Base-by-base conservation (phyloP, 495 filamentous ascomycete genomes). In the Paragyromitra xinjiangensis region DNA sequence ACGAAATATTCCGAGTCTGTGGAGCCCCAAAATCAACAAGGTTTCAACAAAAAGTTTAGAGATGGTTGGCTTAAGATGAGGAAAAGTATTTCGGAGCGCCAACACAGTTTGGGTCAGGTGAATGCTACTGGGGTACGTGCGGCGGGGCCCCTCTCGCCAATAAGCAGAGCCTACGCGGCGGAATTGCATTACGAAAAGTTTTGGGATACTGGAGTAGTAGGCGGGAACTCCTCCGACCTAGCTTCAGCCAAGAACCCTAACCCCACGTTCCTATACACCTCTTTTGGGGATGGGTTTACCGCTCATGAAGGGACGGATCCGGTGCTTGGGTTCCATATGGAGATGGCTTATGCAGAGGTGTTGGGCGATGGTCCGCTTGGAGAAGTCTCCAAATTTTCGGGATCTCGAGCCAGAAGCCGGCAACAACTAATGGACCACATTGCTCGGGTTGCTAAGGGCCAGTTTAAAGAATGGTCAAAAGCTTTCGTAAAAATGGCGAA, bases 261-360 rank as follows among this genome's bases (percentile, higher is more conserved):
- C 45, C 86, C 85, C 6, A 78, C 83, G 26, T 82, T 86, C 56
- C 26, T 73, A 40, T 75, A 77, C 39, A 68, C 80, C 11, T 58
- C 50, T 14, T 12, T 44, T 9, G 53, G 70, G 14, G 66, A 79
- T 55, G 51, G 45, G 9, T 69, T 82, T 59, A 77, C 53, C 59
- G 76, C 87, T 14, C 82, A 86, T 56, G 84, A 82, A 70, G 83
- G 84, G 26, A 81, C 83, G 29, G 79, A 87, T 64, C 85, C 85
- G 2, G 53, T 88, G 2, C 75, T 85, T 7, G 82, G 86, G 34
- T 88, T 86, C 64, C 84, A 86, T 14, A 29, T 59, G 9, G 69
- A 71, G 44, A 53, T 63, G 58, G 69, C 56, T 44, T 53, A 53
- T 16, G 37, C 19, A 19, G 50, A 19, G 34, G 58, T 64, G 3